Percentiles rank a stretch among this genome's conserved stretches.
These are phyloP conservation scores for Lodderomyces pseudojiufengensis DNA, from an alignment of 1,139 yeast species.

Conservation along the genomic window DNA sequence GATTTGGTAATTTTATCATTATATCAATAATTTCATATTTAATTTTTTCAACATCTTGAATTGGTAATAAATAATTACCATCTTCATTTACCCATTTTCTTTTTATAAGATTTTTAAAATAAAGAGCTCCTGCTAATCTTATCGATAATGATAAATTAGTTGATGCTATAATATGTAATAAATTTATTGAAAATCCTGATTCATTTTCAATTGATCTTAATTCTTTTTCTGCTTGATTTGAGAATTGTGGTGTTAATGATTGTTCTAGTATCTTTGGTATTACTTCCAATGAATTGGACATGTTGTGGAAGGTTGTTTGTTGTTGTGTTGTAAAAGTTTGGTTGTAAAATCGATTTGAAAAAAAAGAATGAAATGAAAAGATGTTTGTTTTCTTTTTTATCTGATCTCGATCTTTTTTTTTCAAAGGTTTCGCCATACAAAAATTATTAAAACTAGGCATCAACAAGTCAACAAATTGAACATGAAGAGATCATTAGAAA, in stretches of 20 bases:
- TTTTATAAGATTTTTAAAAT: conserved; percentile 82
- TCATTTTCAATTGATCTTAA: conserved; percentile 59
- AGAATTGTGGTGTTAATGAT: conserved; percentile 47
- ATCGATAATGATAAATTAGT: conserved; percentile 50
- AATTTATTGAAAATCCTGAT: conserved; percentile 70
- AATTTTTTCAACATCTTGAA: conserved; percentile 61
- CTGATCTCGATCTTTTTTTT: too few relatives aligned
- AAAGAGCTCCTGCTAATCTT: conserved; percentile 84
- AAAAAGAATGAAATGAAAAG: too few relatives aligned
- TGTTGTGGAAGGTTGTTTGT: background rate
- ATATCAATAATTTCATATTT: conserved; percentile 74
- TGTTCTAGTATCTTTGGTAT: conserved; percentile 47
- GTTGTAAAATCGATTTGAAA: too few relatives aligned
- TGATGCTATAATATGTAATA: conserved; percentile 77
- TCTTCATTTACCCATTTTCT: conserved; percentile 89
- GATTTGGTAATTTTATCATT: conserved; percentile 76
- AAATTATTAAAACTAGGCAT: too few relatives aligned
- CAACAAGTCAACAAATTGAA: too few relatives aligned
- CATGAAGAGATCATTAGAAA: too few relatives aligned
- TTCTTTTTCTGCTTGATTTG: conserved; percentile 59
- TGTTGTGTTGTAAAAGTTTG: too few relatives aligned
- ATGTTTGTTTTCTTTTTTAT: too few relatives aligned
- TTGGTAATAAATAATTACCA: conserved; percentile 67
- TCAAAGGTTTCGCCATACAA: too few relatives aligned
- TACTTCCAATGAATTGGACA: conserved; percentile 33